Base-by-base conservation (phyloP, 2,329 filamentous ascomycete species). In the Alternaria arbusti region DNA sequence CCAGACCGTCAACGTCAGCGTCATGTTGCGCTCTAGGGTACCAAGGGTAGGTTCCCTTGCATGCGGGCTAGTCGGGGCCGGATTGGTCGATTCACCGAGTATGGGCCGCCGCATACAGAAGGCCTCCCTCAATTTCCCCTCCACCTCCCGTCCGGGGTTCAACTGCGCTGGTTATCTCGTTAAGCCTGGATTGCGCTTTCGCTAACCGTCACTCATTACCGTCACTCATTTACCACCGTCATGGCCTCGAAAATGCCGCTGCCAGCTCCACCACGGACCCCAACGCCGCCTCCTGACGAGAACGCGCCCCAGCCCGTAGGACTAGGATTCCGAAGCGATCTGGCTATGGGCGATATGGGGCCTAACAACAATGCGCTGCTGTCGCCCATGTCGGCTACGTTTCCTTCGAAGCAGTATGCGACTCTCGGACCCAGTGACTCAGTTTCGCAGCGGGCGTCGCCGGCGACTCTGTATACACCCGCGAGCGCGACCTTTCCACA, bases 241-340 rank as follows among this genome's bases (percentile, higher is more conserved):
- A 91, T 90, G 89, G 87, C 87, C 66, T 85, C 87, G 62, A 83
- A 82, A 69, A 83, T 88, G 67, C 86, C 87, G 55, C 84, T 88
- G 66, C 87, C 87, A 61, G 78, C 85, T 45, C 88, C 87, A 64
- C 88, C 89, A 59, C 84, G 87, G 70, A 90, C 89, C 30, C 88
- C 88, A 12, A 89, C 89, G 70, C 89, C 89, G 69, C 88, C 88
- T 67, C 84, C 86, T 73, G 83, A 84, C 58, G 85, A 87, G 68
- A 82, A 85, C 69, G 72, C 77, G 63, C 63, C 64, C 44, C 61
- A 74, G 36, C 64, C 72, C 32, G 69, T 75, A 49, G 79, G 77
- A 55, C 74, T 79, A 44, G 78, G 78, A 58, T 69, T 80, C 49
- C 74, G 77, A 57, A 65, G 71, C 61, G 67, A 71, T 55, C 66